Evolutionary conservation across 2,329 filamentous ascomycete species (phyloP).

Genomic region (Pestalotiopsis sp.): DNA sequence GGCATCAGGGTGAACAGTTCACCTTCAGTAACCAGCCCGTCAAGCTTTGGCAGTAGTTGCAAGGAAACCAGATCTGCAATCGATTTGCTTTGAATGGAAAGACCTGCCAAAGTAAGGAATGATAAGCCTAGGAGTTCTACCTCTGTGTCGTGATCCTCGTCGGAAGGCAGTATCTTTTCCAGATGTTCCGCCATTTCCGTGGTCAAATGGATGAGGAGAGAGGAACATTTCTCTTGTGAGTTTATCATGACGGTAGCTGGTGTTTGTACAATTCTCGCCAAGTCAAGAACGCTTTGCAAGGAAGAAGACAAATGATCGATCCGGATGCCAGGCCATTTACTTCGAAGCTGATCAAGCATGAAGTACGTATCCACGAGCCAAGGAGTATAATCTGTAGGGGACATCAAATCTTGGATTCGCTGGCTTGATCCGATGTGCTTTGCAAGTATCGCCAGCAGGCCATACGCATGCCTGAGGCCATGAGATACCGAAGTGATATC

Average conservation of each 20-base stretch:
- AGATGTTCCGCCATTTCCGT: slow-evolving; percentile 40
- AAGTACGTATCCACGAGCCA: slow-evolving; percentile 55
- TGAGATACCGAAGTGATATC: slow-evolving; percentile 42
- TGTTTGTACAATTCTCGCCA: slow-evolving; percentile 25
- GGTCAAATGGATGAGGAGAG: slow-evolving; percentile 44
- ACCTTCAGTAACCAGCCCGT: slow-evolving; percentile 37
- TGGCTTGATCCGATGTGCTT: slow-evolving; percentile 40
- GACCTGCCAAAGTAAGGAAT: slow-evolving; percentile 40
- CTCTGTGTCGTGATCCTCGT: slow-evolving; percentile 29
- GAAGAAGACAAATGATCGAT: slow-evolving; percentile 36
- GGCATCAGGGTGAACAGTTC: slow-evolving; percentile 24
- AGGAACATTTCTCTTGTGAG: slow-evolving; percentile 38
- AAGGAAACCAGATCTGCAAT: slow-evolving; percentile 44
- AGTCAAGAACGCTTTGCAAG: slow-evolving; percentile 39
- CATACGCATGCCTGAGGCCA: slow-evolving; percentile 48
- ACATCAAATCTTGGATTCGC: slow-evolving; percentile 27
- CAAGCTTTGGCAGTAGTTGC: slow-evolving; percentile 45
- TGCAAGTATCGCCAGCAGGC: slow-evolving; percentile 47
- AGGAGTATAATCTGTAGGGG: slow-evolving; percentile 42
- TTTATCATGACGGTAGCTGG: slow-evolving; percentile 17
- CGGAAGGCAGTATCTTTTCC: slow-evolving; percentile 32
- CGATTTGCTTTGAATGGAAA: slow-evolving; percentile 31
- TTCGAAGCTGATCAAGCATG: slow-evolving; percentile 43
- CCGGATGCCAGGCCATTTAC: slow-evolving; percentile 36
- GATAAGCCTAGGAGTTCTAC: slow-evolving; percentile 40